Conservation (phyloP, 1,139 yeast species). For the Protomyces inouyei region DNA sequence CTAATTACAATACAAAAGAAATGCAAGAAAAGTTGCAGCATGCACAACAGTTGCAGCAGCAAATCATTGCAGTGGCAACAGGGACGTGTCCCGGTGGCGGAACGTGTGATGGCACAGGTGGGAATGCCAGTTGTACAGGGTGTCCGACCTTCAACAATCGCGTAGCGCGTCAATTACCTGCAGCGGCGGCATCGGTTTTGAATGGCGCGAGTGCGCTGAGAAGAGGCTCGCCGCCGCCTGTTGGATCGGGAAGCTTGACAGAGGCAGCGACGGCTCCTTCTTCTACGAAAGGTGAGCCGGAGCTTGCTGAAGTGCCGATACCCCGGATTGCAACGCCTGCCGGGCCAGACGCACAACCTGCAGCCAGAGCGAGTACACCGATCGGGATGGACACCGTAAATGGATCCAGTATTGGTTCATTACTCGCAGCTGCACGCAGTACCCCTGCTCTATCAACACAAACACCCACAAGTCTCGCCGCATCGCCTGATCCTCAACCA, state of each 20-base stretch:
- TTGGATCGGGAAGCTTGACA: not conserved
- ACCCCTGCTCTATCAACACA: not conserved
- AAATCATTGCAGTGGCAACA: not conserved
- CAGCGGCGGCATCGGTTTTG: not conserved
- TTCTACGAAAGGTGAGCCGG: not conserved
- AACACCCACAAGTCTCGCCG: not conserved
- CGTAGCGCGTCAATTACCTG: constrained; percentile 4
- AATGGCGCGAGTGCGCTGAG: not conserved
- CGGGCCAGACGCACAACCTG: not conserved
- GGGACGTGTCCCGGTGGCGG: constrained; percentile 31
- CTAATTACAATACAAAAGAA: not conserved
- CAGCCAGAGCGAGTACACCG: too few species aligned
- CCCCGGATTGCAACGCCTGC: not conserved
- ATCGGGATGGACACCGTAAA: not conserved
- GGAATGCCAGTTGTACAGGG: constrained; percentile 28
- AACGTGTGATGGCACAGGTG: constrained; percentile 31
- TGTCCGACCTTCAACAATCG: constrained; percentile 30
- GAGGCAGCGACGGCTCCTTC: not conserved
- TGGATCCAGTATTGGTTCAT: not conserved
- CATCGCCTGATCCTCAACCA: not conserved
- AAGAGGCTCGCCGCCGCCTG: not conserved
- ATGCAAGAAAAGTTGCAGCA: not conserved
- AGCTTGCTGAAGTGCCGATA: not conserved
- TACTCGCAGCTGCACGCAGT: not conserved
- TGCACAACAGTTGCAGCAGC: not conserved